Evolutionary conservation across 306 rosid species (phyloP), one percentile per base, ranked within the genome.

Genomic region (Glycine tomentella): DNA sequence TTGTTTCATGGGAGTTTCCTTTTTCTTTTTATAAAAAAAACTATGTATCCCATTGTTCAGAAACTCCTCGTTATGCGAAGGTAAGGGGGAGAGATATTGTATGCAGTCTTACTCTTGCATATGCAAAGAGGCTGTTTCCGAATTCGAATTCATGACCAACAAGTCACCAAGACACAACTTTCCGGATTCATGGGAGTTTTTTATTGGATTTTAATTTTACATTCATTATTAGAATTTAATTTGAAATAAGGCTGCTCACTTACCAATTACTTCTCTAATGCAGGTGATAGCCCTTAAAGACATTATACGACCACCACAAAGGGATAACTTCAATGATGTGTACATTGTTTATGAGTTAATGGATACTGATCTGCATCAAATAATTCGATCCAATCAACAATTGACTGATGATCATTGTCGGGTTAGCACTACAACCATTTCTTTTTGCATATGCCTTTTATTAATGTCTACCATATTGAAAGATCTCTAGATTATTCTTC

Each of bases 301-400:
- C 79, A 90, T 95, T 56, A 88, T 95, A 70, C 82, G 97, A 33
- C 97, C 99, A 70, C 97, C 97, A 13, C 91, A 84, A 70, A 87
- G 17, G 87, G 92, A 95, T 72, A 89, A 83, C 81, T 95, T 93
- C 90, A 92, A 95, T 74, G 99, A 95, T 82, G 99, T 95, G 5
- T 95, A 91, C 89, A 87, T 91, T 71, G 92, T 95, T 78, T 95
- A 83, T 80, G 99, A 93, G 76, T 77, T 95, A 76, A 90, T 94
- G 98, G 98, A 94, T 80, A 92, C 98, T 8, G 98, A 94, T 83
- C 91, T 94, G 76, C 93, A 92, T 86, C 97, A 95, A 84, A 95
- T 95, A 72, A 91, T 95, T 80, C 89, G 88, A 25, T 95, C 97
- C 78, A 91, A 74, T 83, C 97, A 95, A 87, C 77, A 71, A 16